Conservation (phyloP, 2,329 filamentous ascomycete genomes). For the Tolypocladium amazonense region DNA sequence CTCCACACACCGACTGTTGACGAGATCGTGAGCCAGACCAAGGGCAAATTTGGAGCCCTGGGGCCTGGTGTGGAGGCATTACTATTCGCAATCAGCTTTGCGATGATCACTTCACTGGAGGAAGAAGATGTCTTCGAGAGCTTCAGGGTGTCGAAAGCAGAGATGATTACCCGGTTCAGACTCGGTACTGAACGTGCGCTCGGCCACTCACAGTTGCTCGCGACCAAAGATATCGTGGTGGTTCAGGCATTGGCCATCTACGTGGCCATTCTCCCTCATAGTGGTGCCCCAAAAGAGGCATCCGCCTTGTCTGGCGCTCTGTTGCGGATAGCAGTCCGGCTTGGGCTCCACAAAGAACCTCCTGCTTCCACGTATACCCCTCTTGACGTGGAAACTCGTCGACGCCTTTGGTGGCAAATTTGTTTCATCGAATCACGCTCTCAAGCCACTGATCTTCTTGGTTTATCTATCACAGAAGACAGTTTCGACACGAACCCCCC, state of each 20-base stretch:
- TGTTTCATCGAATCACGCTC: constrained; percentile 15
- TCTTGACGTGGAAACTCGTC: constrained; percentile 9
- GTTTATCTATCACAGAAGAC: constrained; percentile 8
- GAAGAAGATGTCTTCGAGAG: constrained; percentile 8
- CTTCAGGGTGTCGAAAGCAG: constrained; percentile 8
- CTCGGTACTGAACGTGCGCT: constrained; percentile 14
- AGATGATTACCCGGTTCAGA: constrained; percentile 9
- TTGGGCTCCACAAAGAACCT: constrained; percentile 8
- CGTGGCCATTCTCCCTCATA: constrained; percentile 9
- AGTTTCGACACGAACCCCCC: constrained; percentile 31
- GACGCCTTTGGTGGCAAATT: constrained; percentile 18
- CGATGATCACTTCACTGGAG: constrained; percentile 13
- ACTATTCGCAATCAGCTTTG: constrained; percentile 16
- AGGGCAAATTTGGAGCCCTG: constrained; percentile 11
- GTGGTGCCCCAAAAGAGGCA: constrained; percentile 10
- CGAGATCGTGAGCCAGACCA: constrained; percentile 6
- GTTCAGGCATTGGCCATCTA: constrained; percentile 17
- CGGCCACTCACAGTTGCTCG: constrained; percentile 11
- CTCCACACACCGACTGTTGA: constrained; percentile 12
- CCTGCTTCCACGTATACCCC: neutral
- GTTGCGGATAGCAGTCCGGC: constrained; percentile 12
- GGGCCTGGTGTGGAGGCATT: constrained; percentile 10
- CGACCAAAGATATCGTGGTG: constrained; percentile 10
- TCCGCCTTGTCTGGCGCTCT: constrained; percentile 13
- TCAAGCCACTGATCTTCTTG: constrained; percentile 3